Base-by-base conservation (phyloP, 495 filamentous ascomycete genomes). In the Trichoderma orchidacearum region DNA sequence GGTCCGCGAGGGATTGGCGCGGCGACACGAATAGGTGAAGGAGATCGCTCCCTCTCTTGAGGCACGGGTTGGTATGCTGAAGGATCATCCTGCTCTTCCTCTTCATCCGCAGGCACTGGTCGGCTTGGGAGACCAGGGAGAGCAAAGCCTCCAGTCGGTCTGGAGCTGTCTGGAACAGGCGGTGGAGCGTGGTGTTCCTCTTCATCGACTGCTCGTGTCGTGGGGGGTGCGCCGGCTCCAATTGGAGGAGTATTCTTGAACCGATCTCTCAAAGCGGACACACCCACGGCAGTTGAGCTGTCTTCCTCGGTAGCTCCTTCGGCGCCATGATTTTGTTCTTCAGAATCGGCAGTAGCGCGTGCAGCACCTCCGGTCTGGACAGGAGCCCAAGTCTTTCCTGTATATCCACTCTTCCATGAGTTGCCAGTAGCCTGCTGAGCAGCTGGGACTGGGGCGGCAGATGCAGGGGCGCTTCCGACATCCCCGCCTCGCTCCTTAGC, bases 371-470 rank as follows among this genome's bases (percentile, higher is more conserved):
- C 80, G 2, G 87, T 87, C 55, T 86, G 81, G 28, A 96, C 85
- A 0, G 92, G 76, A 11, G 84, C 89, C 89, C 91, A 96, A 12
- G 81, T 81, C 70, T 94, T 96, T 15, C 91, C 90, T 18, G 75
- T 75, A 60, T 96, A 95, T 7, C 87, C 85, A 67, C 90, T 94
- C 75, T 89, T 89, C 90, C 90, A 96, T 58, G 85, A 84, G 31
- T 77, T 77, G 35, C 85, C 89, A 63, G 15, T 21, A 25, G 86
- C 90, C 35, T 69, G 71, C 64, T 95, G 88, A 41, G 74, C 73
- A 29, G 73, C 68, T 32, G 90, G 69, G n/a, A 31, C 27, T 34
- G 53, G 53, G 2, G 31, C 1, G 35, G 71, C 64, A 3, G 72
- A 64, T 25, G 70, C 65, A 0, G 68, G 62, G 30, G 67, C 70